Percentiles rank a stretch among this genome's conserved stretches.
These are phyloP conservation scores for Adansonia gregorii DNA, from an alignment of 441 rosid species.

Conservation along the genomic window DNA sequence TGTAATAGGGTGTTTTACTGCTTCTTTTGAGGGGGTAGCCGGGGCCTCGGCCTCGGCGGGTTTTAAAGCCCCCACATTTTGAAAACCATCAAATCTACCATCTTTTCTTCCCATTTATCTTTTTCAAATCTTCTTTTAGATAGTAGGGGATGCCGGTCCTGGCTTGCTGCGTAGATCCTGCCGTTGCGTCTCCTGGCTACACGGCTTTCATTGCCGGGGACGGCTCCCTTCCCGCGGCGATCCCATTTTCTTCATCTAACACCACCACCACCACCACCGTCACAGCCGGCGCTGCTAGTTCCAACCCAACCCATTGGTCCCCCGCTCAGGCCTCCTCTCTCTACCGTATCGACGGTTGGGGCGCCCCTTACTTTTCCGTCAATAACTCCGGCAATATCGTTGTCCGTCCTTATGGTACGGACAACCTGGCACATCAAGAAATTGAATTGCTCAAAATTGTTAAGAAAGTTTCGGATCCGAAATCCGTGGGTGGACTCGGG, in stretches of 20 bases:
- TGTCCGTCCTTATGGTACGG: slow-evolving; percentile 66
- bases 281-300: slow-evolving; percentile 18
- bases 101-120: slow-evolving; percentile 24
- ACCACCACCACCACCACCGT: slow-evolving; percentile 24
- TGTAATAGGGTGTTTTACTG: slow-evolving; percentile 56
- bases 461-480: slow-evolving; percentile 75
- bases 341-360: slow-evolving; percentile 80
- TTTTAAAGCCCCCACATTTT: slow-evolving; percentile 84
- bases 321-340: slow-evolving; percentile 67
- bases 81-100: slow-evolving; percentile 37
- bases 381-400: slow-evolving; percentile 72
- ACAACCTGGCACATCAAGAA: slow-evolving; percentile 77
- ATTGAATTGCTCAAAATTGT: slow-evolving; percentile 76
- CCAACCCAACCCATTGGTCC: slow-evolving; percentile 58
- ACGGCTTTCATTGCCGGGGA: slow-evolving; percentile 51
- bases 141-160: slow-evolving; percentile 81
- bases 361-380: slow-evolving; percentile 81
- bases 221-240: slow-evolving; percentile 52
- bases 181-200: slow-evolving; percentile 64
- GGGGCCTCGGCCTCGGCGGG: slow-evolving; percentile 99
- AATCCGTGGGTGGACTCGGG: slow-evolving; percentile 72
- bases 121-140: neutral
- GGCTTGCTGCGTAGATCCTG: slow-evolving; percentile 76
- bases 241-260: slow-evolving; percentile 28
- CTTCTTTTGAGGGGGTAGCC: slow-evolving; percentile 99